A percentile compares a stretch with the other conserved stretches of the same genome.
Evolutionary conservation across 148 eudicot genomes (phyloP).

Genomic region (Heliosperma pusillum): DNA sequence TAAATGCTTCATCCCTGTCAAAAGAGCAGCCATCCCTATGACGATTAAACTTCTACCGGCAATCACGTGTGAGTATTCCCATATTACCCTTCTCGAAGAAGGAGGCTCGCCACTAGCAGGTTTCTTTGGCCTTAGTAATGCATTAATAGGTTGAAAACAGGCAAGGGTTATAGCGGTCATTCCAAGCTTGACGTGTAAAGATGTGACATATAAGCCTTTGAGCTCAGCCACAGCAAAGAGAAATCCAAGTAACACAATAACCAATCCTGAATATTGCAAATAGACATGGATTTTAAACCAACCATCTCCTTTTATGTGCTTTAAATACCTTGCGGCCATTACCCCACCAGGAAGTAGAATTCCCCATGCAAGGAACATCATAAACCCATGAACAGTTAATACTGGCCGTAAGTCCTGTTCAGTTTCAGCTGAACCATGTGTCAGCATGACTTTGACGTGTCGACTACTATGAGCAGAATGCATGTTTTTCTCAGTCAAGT

Average conservation of each 20-base stretch:
- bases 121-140: conserved; percentile 71
- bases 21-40: conserved; percentile 66
- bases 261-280: conserved; percentile 82
- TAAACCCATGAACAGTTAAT: conserved; percentile 86
- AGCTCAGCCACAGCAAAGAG: conserved; percentile 96
- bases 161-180: conserved; percentile 58
- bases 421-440: conserved; percentile 85
- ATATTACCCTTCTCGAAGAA: conserved; percentile 47
- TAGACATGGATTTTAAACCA: conserved; percentile 87
- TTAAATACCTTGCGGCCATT: conserved; percentile 75
- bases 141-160: conserved; percentile 72
- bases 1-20: conserved; percentile 83
- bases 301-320: conserved; percentile 71
- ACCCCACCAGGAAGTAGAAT: conserved; percentile 84
- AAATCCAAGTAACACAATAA: conserved; percentile 73
- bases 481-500: conserved; percentile 72
- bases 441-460: conserved; percentile 66
- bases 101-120: conserved; percentile 51
- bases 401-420: conserved; percentile 87
- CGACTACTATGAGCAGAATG: conserved; percentile 77
- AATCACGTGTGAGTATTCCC: conserved; percentile 77
- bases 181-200: conserved; percentile 83
- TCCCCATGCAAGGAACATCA: conserved; percentile 99
- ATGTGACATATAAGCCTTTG: conserved; percentile 56
- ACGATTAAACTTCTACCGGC: conserved; percentile 66